These are phyloP conservation scores for Cryptococcus jaspeensis DNA, from an alignment of 1,284 basidiomycete genomes.

Conservation along the genomic window DNA sequence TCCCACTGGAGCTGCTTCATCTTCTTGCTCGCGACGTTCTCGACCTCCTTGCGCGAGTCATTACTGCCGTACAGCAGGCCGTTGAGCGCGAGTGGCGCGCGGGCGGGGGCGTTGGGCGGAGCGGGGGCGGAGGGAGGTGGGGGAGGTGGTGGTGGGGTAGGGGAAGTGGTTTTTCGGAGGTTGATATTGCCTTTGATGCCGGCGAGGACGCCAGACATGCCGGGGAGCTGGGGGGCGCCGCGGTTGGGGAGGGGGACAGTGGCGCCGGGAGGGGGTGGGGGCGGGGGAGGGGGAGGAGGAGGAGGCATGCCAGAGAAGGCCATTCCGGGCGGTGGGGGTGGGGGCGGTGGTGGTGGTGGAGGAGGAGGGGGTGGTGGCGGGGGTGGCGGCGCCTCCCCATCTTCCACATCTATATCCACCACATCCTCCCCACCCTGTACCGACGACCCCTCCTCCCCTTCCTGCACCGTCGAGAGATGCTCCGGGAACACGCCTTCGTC, in stretches of 20 bases:
- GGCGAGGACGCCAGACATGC: constrained; percentile 44
- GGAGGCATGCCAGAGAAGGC: constrained; percentile 9
- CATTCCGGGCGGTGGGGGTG: constrained; percentile 13
- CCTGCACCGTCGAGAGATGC: constrained; percentile 18
- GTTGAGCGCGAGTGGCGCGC: constrained; percentile 42
- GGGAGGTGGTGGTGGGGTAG: constrained; percentile 20
- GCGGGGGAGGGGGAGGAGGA: constrained; percentile 24
- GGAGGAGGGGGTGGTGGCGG: constrained; percentile 20
- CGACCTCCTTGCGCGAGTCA: constrained; percentile 73
- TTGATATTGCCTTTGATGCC: constrained; percentile 47
- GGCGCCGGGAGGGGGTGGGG: constrained; percentile 48
- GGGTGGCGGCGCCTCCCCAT: constrained; percentile 12
- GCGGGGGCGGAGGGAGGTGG: constrained; percentile 16
- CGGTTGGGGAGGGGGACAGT: not conserved
- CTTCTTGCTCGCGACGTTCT: constrained; percentile 78
- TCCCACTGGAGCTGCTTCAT: constrained; percentile 99
- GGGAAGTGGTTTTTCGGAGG: constrained; percentile 26
- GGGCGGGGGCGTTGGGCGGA: constrained; percentile 15
- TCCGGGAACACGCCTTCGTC: constrained; percentile 17
- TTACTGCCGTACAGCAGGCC: constrained; percentile 38
- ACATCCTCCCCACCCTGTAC: not conserved
- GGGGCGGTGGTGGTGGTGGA: constrained; percentile 15
- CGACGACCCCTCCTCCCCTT: constrained; percentile 15
- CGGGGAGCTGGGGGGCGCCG: constrained; percentile 10
- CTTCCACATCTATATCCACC: not conserved